Percentiles rank a stretch among this genome's conserved stretches.
phyloP scores from a whole-genome alignment of 2,329 filamentous ascomycete genomes.

The Aspergillus candidus region DNA sequence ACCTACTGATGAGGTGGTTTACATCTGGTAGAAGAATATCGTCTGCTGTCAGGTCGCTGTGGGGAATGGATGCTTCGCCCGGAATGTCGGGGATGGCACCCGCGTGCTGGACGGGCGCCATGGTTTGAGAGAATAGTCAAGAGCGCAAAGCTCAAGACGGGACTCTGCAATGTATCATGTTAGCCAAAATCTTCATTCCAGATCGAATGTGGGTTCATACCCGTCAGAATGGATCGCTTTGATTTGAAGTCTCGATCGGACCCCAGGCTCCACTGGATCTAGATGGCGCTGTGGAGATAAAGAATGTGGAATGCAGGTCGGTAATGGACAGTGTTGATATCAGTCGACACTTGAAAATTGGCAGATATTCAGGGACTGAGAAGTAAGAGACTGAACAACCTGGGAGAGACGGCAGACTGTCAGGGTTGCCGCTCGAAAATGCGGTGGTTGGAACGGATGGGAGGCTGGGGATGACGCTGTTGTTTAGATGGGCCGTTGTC shows the following conservation, averaged over 20 bases:
- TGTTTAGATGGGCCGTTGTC: constrained; percentile 21
- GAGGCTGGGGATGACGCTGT: constrained; percentile 31
- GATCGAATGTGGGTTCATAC: constrained; percentile 7
- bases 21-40: constrained; percentile 3
- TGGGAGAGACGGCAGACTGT: constrained; percentile 6
- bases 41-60: constrained; percentile 5
- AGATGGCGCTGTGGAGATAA: constrained; percentile 5
- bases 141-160: constrained; percentile 33
- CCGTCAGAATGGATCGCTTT: not conserved
- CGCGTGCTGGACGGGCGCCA: constrained; percentile 26
- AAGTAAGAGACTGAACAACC: constrained; percentile 1
- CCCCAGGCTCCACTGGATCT: not conserved
- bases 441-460: constrained; percentile 32
- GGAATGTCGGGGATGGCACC: constrained; percentile 21
- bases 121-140: constrained; percentile 24
- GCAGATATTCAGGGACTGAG: not conserved
- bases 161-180: constrained; percentile 11
- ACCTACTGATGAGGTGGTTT: not conserved
- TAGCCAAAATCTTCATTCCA: constrained; percentile 10
- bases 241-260: not conserved
- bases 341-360: not conserved
- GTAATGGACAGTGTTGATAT: too few relatives aligned
- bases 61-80: constrained; percentile 9
- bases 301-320: constrained; percentile 1
- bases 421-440: constrained; percentile 19